Base-by-base conservation (phyloP, 306 rosid genomes). In the Vicia faba region DNA sequence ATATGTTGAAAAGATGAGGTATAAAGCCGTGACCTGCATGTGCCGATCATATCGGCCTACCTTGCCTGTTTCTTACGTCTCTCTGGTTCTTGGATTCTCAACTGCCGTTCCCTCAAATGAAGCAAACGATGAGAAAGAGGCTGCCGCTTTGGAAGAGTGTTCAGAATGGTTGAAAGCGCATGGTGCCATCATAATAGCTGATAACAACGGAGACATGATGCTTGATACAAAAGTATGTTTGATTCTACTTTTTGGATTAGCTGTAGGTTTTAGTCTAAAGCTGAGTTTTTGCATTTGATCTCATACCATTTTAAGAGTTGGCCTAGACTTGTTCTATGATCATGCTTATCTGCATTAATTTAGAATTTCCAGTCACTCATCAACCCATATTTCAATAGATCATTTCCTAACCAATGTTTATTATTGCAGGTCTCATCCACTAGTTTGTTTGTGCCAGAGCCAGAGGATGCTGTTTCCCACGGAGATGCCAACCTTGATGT, bases 31-130 rank as follows among this genome's bases (percentile, higher is more conserved):
- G 75, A 95, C 45, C 69, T 90, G 97, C 88, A 95, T 95, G 83
- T 88, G 92, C 76, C 92, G 96, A 74, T 88, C 99, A 1, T 90
- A 90, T 84, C 99, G 99, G 23, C 99, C 99, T 13, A 82, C 89
- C 3, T 62, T 90, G 65, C 91, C 92, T 16, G 91, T 95, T 79
- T 73, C 95, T 40, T 95, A 88, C 44, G 23, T 95, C 36, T 85
- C 90, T 78, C 96, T 81, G 77, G 84, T 95, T 75, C 86, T 95
- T 75, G 96, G 99, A 61, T 95, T 95, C 69, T 70, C 84, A 66
- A 49, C 65, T 39, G 36, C 46, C 8, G 23, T 69, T 45, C 64
- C 73, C 49, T 61, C 64, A 69, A 79, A 65, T 51, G 92, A 84
- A 68, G 88, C 38, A 61, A 78, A 58, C 14, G 79, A 78, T 5